Evolutionary conservation across 2,329 filamentous ascomycete species (phyloP), one percentile per base, ranked within the genome.

Genomic region (Venturia pyrina): DNA sequence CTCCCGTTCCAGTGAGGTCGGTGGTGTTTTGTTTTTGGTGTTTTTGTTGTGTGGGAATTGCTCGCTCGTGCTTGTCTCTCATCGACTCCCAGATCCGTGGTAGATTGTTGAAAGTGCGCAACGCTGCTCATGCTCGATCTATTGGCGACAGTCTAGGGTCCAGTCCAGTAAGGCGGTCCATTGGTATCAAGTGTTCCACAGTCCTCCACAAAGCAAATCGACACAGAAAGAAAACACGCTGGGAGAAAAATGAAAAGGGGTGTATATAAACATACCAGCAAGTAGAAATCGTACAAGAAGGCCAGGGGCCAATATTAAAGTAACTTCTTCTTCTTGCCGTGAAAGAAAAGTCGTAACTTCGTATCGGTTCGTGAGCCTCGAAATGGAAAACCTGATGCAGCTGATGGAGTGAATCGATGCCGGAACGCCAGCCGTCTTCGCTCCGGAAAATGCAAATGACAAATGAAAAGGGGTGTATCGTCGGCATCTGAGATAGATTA

Each of bases 291-390:
- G 53, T 59, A 37, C 32, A 59, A 59, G 53, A 59, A 37, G 53
- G 28, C 53, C 19, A 37, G 37, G 19, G 28, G 53, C 53, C 53
- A 59, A 59, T 59, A 37, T 37, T 59, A 37, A 59, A 59, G 53
- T 59, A 59, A 59, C 53, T 59, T 59, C 53, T 59, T 59, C 53
- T 59, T 59, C 53, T 59, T 59, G 53, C 15, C 19, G 53, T 59
- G 53, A 59, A 59, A 59, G 53, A 59, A 59, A 59, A 59, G 53
- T 59, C 53, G 53, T 59, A 21, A 37, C 53, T 59, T 59, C 53
- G 53, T 59, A 17, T 59, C 53, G 28, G 32, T 34, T 59, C 53
- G 53, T 59, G 32, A 19, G 53, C 53, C 53, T 59, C 32, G 28
- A 37, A 59, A 59, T 59, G 28, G 13, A 3, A 37, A 32, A 7